A percentile compares a stretch with the other conserved stretches of the same genome.
phyloP scores from a whole-genome alignment of 805 yeast genomes.

The Wickerhamomyces hampshirensis region DNA sequence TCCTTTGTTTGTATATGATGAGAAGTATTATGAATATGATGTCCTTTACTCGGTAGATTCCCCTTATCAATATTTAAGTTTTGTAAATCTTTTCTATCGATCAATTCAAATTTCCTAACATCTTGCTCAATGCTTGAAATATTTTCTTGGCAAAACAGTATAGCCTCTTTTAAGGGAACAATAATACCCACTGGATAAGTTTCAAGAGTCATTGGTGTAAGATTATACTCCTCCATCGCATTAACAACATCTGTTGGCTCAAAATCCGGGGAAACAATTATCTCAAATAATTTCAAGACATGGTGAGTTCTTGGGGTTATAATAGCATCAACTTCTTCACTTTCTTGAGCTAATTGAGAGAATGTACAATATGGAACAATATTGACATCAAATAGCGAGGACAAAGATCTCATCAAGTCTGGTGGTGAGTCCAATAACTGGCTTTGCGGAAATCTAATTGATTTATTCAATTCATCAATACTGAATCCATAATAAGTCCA shows the following conservation, averaged over 20 bases:
- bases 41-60: not conserved
- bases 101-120: slow-evolving; percentile 42
- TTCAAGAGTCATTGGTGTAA: slow-evolving; percentile 49
- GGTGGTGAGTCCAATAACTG: slow-evolving; percentile 49
- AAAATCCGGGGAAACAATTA: slow-evolving; percentile 49
- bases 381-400: slow-evolving; percentile 41
- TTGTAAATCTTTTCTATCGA: slow-evolving; percentile 65
- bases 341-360: slow-evolving; percentile 62
- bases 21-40: not conserved
- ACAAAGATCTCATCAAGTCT: slow-evolving; percentile 48
- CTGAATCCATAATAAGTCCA: slow-evolving; percentile 44
- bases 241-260: slow-evolving; percentile 52
- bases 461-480: slow-evolving; percentile 30
- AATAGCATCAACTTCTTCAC: slow-evolving; percentile 49
- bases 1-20: slow-evolving; percentile 30
- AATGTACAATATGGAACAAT: slow-evolving; percentile 57
- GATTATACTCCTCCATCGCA: slow-evolving; percentile 53
- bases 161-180: slow-evolving; percentile 60
- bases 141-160: slow-evolving; percentile 51
- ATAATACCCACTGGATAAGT: slow-evolving; percentile 71
- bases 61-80: slow-evolving; percentile 14
- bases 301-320: slow-evolving; percentile 65
- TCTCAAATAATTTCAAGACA: slow-evolving; percentile 57
- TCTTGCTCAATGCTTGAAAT: slow-evolving; percentile 41
- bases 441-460: slow-evolving; percentile 33